Evolutionary conservation across 106 monocot species (phyloP), one percentile per base, ranked within the genome.

Genomic region (Apostasia shenzhenica): DNA sequence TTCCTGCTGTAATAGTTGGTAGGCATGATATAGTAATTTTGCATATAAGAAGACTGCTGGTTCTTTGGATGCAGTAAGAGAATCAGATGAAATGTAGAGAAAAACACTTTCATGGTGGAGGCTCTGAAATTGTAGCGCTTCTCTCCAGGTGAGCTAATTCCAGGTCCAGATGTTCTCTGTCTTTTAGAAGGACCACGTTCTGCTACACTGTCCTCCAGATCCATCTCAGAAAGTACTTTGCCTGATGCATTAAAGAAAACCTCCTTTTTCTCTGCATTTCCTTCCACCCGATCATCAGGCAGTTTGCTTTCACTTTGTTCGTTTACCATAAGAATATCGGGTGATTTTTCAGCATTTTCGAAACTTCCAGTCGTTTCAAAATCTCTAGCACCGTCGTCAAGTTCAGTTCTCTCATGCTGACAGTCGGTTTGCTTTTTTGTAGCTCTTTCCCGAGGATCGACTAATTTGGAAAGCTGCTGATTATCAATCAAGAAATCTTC

Each of bases 101-200:
- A 43, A 65, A 8, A 65, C 48, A 65, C 65, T 65, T 4, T 48
- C 65, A 47, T 65, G 1, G 65, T 65, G 26, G 65, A 48, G 14
- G 65, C 1, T 65, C 65, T 65, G 48, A 65, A 48, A 65, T 65
- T 65, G 48, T 65, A 65, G 48, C 37, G 48, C 48, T 65, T 65
- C 13, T 47, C 42, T 65, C 48, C 48, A 48, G 14, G 46, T 26
- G 13, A 65, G 38, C 11, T 48, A 2, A 65, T 45, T 48, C 8
- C 43, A 65, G 48, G 2, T 11, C 37, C 48, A 65, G 26, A 26
- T 65, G 65, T 48, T 65, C n/a, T 65, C 65, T 65, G 65, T 37
- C 65, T 65, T 65, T 65, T 65, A 64, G 9, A 47, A 46, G n/a
- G 46, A 13, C 14, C 65, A 43, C 48, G 48, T 48, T 65, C 48